phyloP scores from a whole-genome alignment of 2,329 filamentous ascomycete genomes.

The Aspergillus hiratsukae region DNA sequence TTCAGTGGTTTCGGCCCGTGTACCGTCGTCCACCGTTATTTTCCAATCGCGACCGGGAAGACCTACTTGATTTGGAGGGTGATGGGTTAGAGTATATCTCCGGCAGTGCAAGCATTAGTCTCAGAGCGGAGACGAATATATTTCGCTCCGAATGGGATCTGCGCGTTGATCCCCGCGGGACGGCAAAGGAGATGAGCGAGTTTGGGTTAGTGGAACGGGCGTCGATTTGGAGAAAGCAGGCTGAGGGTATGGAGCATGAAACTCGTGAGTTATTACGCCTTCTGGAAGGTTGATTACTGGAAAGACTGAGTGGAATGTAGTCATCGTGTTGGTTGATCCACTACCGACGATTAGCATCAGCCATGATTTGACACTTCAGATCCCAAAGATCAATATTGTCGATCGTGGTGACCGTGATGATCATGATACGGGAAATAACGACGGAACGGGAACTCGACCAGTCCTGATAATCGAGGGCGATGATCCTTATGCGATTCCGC shows the following conservation, averaged over 20 bases:
- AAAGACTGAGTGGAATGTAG: conserved; percentile 1
- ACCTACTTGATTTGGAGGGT: conserved; percentile 3
- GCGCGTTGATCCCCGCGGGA: conserved; percentile 14
- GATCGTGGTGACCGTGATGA: neutral
- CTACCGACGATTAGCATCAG: conserved; percentile 5
- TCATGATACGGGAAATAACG: neutral
- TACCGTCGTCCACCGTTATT: conserved; percentile 9
- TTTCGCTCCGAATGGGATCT: conserved; percentile 16
- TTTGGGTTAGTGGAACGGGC: conserved; percentile 16
- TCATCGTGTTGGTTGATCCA: conserved; percentile 11
- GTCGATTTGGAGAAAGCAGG: conserved; percentile 15
- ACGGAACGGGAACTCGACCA: neutral
- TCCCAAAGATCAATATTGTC: neutral
- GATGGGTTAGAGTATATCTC: conserved; percentile 3
- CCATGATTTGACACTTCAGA: neutral
- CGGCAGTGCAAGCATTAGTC: neutral
- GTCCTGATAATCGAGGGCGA: neutral
- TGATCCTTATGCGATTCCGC: neutral
- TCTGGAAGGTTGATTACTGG: neutral
- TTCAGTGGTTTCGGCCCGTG: conserved; percentile 16
- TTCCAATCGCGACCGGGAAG: conserved; percentile 1
- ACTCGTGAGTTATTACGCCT: conserved; percentile 4
- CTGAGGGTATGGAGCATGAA: conserved; percentile 1
- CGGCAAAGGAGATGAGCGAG: conserved; percentile 7
- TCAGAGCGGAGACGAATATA: conserved; percentile 10